A percentile compares a stretch with the other conserved stretches of the same genome.
These are phyloP conservation scores for Allium sativum DNA, from an alignment of 106 monocot genomes.

Conservation along the genomic window DNA sequence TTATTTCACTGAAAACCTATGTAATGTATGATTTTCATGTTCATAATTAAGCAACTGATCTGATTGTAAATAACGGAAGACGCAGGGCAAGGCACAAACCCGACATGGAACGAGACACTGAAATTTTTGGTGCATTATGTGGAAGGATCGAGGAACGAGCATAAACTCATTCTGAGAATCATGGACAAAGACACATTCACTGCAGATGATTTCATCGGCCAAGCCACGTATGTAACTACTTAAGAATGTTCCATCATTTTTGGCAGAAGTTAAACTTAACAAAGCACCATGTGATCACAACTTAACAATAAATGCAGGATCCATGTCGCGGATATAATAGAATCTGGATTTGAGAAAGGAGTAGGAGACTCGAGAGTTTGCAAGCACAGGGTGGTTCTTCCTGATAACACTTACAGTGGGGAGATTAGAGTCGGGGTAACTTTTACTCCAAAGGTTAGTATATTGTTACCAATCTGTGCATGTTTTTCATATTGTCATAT, in stretches of 20 bases:
- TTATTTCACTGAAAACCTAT: too few relatives aligned
- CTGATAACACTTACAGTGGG: constrained; percentile 53
- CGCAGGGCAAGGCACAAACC: constrained; percentile 60
- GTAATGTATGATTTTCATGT: too few relatives aligned
- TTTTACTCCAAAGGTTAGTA: constrained; percentile 34
- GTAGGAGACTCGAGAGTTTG: constrained; percentile 25
- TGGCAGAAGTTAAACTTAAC: too few relatives aligned
- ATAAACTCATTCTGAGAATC: constrained; percentile 62
- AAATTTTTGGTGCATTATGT: constrained; percentile 47
- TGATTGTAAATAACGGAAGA: background rate
- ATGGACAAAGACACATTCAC: constrained; percentile 82
- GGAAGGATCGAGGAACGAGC: constrained; percentile 16
- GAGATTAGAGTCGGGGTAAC: constrained; percentile 59
- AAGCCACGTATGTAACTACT: constrained; percentile 34
- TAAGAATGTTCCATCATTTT: background rate
- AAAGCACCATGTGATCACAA: too few relatives aligned
- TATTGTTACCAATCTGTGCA: background rate
- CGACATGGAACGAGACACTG: constrained; percentile 72
- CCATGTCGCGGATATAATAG: constrained; percentile 52
- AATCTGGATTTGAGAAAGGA: constrained; percentile 59
- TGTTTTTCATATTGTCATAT: background rate
- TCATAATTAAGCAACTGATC: too few relatives aligned
- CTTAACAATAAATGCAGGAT: constrained; percentile 27
- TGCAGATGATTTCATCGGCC: constrained; percentile 66
- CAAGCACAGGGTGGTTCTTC: constrained; percentile 67